Conservation (phyloP, 345 rosid genomes). For the Eucalyptus regnans region DNA sequence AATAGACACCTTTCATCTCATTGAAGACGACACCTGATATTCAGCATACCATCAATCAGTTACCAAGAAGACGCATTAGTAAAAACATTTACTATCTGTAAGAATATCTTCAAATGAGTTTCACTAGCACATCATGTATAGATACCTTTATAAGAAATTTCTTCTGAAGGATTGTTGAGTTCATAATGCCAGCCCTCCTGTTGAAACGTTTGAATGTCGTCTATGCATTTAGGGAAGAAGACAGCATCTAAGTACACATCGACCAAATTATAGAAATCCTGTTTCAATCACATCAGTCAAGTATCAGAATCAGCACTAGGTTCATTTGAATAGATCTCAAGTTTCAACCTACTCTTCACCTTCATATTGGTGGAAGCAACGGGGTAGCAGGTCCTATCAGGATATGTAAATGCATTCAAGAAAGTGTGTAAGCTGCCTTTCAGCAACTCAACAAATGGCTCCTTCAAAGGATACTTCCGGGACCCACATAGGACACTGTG, state of each 20-base stretch:
- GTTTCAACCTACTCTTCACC: constrained; percentile 22
- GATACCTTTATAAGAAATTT: constrained; percentile 85
- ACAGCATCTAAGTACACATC: constrained; percentile 97
- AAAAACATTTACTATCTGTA: neutral
- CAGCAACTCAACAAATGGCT: constrained; percentile 91
- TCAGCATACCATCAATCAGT: neutral
- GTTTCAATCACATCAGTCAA: neutral
- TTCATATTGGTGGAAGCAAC: constrained; percentile 93
- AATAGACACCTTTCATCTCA: constrained; percentile 98
- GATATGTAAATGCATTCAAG: constrained; percentile 93
- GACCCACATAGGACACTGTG: constrained; percentile 98
- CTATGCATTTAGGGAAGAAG: constrained; percentile 93
- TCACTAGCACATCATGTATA: neutral
- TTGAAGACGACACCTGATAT: constrained; percentile 90
- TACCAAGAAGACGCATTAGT: neutral
- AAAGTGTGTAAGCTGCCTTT: constrained; percentile 94
- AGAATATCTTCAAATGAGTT: neutral
- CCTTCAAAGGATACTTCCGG: constrained; percentile 90
- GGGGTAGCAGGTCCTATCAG: constrained; percentile 96
- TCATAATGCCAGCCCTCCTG: constrained; percentile 99
- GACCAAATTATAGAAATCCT: constrained; percentile 96
- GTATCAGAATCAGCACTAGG: neutral
- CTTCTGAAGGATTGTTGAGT: constrained; percentile 80
- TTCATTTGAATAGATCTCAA: neutral
- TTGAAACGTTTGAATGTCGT: constrained; percentile 82